A percentile compares a stretch with the other conserved stretches of the same genome.
phyloP scores from a whole-genome alignment of 805 yeast genomes.

The Candida odintsovae region DNA sequence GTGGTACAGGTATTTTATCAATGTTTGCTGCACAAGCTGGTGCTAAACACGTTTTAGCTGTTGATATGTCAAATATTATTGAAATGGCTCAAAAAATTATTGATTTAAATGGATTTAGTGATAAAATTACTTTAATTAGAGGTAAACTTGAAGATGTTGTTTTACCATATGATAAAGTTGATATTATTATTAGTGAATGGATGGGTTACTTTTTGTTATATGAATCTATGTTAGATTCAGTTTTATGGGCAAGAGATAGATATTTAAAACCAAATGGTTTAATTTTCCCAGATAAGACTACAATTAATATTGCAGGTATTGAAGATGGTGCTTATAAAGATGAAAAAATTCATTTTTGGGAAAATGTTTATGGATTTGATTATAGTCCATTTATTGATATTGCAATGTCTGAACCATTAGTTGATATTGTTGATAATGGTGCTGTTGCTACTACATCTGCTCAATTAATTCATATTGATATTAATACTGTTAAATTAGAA shows the following conservation, averaged over 20 bases:
- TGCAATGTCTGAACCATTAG: slow-evolving; percentile 91
- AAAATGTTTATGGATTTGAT: slow-evolving; percentile 95
- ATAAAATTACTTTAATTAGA: slow-evolving; percentile 79
- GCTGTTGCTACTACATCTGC: slow-evolving; percentile 69
- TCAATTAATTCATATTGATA: slow-evolving; percentile 74
- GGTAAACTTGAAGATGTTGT: slow-evolving; percentile 93
- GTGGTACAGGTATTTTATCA: slow-evolving; percentile 96
- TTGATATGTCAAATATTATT: slow-evolving; percentile 94
- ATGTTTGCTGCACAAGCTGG: slow-evolving; percentile 99
- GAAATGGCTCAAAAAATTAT: slow-evolving; percentile 93
- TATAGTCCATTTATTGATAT: slow-evolving; percentile 83
- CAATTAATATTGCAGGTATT: slow-evolving; percentile 83
- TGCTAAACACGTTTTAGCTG: slow-evolving; percentile 95
- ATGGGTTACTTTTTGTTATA: slow-evolving; percentile 96
- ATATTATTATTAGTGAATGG: slow-evolving; percentile 96
- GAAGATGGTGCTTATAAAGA: slow-evolving; percentile 91
- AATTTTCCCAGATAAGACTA: slow-evolving; percentile 91
- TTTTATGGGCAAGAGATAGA: slow-evolving; percentile 86
- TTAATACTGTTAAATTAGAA: slow-evolving; percentile 80
- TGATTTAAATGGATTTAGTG: slow-evolving; percentile 73
- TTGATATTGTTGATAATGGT: slow-evolving; percentile 84
- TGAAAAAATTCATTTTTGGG: slow-evolving; percentile 92
- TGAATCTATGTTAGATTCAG: slow-evolving; percentile 98
- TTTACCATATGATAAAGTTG: slow-evolving; percentile 83
- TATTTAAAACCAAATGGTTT: slow-evolving; percentile 68